These are phyloP conservation scores for Naegleria gruberi DNA, from an alignment of 208 protist genomes.

Conservation along the genomic window DNA sequence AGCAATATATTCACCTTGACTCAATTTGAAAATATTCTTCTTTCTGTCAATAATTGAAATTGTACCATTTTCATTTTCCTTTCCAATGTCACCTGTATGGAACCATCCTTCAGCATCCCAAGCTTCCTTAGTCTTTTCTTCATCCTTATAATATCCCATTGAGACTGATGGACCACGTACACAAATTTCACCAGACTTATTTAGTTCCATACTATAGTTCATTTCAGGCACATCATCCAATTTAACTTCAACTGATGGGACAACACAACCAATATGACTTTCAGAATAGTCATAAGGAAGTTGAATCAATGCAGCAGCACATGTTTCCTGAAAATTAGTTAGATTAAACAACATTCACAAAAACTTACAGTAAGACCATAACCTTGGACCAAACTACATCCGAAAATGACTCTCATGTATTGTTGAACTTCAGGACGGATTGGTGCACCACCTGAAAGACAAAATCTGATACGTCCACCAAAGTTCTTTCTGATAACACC, in stretches of 20 bases:
- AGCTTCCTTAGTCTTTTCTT: constrained; percentile 40
- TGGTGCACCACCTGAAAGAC: constrained; percentile 29
- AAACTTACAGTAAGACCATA: constrained; percentile 39
- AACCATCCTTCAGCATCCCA: constrained; percentile 59
- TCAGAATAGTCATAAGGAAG: background rate
- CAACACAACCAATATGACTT: constrained; percentile 36
- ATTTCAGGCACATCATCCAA: constrained; percentile 60
- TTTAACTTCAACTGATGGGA: constrained; percentile 47
- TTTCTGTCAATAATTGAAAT: constrained; percentile 70
- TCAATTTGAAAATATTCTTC: constrained; percentile 71
- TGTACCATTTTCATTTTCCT: constrained; percentile 34
- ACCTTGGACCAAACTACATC: constrained; percentile 45
- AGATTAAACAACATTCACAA: no score
- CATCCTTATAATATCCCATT: constrained; percentile 49
- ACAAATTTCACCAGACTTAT: constrained; percentile 47
- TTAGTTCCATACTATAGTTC: constrained; percentile 49
- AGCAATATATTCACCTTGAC: constrained; percentile 17
- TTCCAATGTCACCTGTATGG: constrained; percentile 69
- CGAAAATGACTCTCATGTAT: constrained; percentile 16
- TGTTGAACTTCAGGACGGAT: constrained; percentile 20
- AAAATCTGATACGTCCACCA: constrained; percentile 24
- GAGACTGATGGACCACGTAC: constrained; percentile 49
- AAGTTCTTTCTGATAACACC: background rate
- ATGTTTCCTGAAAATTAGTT: constrained; percentile 21
- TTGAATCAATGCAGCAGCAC: background rate